Conservation (phyloP, 441 rosid species). For the Syzygium syzygioides region DNA sequence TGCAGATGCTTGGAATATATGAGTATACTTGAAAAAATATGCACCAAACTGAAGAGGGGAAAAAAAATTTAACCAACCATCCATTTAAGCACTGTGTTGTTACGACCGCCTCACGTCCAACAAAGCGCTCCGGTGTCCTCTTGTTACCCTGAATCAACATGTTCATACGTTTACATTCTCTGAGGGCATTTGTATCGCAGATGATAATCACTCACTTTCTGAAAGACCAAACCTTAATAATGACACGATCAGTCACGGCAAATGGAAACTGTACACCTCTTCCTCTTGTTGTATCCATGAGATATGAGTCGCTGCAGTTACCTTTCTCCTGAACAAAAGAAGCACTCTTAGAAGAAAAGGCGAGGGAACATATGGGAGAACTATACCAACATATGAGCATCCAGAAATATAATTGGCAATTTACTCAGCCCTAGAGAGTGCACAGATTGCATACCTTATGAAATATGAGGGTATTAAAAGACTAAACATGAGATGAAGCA, state of each 20-base stretch:
- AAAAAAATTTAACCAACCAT: constrained; percentile 46
- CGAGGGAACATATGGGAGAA: neutral
- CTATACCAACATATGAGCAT: neutral
- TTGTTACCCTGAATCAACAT: constrained; percentile 74
- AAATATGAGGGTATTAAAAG: neutral
- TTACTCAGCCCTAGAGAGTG: neutral
- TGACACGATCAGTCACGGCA: constrained; percentile 79
- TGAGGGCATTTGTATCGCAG: neutral
- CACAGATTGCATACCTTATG: neutral
- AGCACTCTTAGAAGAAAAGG: neutral
- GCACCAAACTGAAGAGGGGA: neutral
- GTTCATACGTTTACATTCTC: neutral
- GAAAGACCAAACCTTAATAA: constrained; percentile 64
- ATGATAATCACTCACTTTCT: constrained; percentile 9
- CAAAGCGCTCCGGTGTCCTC: constrained; percentile 95
- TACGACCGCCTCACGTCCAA: constrained; percentile 95
- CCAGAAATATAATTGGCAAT: neutral
- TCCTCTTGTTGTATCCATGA: constrained; percentile 48
- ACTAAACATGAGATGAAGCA: neutral
- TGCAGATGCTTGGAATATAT: neutral
- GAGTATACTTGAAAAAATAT: neutral
- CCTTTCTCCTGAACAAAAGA: constrained; percentile 56
- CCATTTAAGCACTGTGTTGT: constrained; percentile 98
- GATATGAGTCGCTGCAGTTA: constrained; percentile 35
- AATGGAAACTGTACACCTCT: constrained; percentile 91